Evolutionary conservation across 148 eudicot species (phyloP), one percentile per base, ranked within the genome.

Genomic region (Rhododendron kiyosumense): DNA sequence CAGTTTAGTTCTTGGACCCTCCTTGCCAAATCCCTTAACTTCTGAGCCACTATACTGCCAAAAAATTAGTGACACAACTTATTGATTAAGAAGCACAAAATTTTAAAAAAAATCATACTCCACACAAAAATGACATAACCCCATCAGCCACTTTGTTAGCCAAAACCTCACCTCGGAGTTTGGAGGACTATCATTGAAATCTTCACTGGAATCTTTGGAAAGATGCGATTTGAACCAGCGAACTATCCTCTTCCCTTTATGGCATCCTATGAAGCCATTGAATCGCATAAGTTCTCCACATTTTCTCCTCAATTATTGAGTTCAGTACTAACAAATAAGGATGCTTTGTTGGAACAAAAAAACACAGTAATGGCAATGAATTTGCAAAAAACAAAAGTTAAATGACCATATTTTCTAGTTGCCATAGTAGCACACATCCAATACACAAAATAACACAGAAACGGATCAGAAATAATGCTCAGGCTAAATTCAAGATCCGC

Each of bases 181-280:
- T 48, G 78, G 54, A 83, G 82, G 41, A 61, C 61, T 52, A 81
- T 88, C 88, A 71, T 79, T 80, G 26, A 79, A 15, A 76, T 87
- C 87, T 86, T 85, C 82, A 87, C 86, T 88, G n/a, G 85, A 78
- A 81, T 91, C 90, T 90, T 86, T 92, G 75, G 85, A 85, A 80
- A 90, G 87, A 86, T 89, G 86, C 67, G 92, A 90, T 30, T 84
- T 89, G 61, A 92, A 87, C 96, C 92, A 92, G 65, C 88, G 69
- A 61, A 86, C 84, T 86, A 92, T 90, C 89, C 88, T 92, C 87
- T 87, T 90, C 75, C 90, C 93, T 89, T 85, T 92, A 49, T 81
- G 91, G 81, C 65, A 54, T 85, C 94, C 96, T 94, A 84, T 30
- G 15, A 48, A 63, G 81, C 14, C 77, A 32, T 86, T 51, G 61